Evolutionary conservation across 176 grass and related monocot genomes (phyloP).

Genomic region (Rhipidocladum racemiflorum): DNA sequence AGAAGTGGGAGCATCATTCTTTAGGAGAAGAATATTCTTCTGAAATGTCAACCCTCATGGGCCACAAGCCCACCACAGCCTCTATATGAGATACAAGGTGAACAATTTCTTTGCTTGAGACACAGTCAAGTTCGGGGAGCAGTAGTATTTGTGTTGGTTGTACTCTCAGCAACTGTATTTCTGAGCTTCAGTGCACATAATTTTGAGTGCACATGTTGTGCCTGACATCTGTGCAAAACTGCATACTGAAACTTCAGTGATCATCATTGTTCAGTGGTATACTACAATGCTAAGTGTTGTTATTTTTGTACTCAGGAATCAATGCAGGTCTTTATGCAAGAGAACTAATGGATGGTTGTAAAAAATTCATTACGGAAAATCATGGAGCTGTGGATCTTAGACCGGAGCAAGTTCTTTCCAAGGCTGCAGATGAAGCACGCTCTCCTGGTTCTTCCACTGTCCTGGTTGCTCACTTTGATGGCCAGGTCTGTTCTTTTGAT

Average conservation of each 20-base stretch:
- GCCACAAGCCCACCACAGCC: neutral
- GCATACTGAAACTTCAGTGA: neutral
- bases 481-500: constrained; percentile 53
- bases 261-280: neutral
- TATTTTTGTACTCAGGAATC: constrained; percentile 53
- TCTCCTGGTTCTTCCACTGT: constrained; percentile 90
- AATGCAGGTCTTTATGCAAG: constrained; percentile 80
- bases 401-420: constrained; percentile 58
- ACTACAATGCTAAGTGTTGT: neutral
- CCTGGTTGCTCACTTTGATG: constrained; percentile 91
- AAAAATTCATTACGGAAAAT: constrained; percentile 42
- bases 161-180: neutral
- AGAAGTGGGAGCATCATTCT: neutral
- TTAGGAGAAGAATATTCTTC: neutral
- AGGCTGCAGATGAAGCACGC: constrained; percentile 60
- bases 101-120: neutral
- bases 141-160: neutral
- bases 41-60: constrained; percentile 6
- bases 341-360: constrained; percentile 82
- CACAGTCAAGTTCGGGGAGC: neutral
- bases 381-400: constrained; percentile 40
- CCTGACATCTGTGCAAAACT: neutral
- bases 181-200: neutral
- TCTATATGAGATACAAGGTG: neutral
- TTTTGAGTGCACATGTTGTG: neutral